phyloP scores from a whole-genome alignment of 345 rosid genomes.

The Mangifera indica region DNA sequence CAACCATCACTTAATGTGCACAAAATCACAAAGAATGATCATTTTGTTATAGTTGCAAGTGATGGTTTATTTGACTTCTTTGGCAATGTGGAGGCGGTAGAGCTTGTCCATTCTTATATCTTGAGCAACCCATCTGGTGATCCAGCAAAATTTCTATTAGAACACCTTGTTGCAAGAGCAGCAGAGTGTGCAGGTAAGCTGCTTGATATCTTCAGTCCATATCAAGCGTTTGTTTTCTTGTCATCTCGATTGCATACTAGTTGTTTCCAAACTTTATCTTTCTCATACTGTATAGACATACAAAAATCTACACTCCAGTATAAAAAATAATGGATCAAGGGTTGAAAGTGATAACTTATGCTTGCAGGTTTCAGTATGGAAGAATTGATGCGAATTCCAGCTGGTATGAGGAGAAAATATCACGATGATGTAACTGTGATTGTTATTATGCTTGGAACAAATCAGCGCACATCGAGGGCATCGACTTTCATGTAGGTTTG shows the following conservation, averaged over 20 bases:
- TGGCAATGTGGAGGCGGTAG: constrained; percentile 78
- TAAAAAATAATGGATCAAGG: no score
- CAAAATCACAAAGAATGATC: constrained; percentile 65
- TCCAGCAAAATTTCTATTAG: constrained; percentile 87
- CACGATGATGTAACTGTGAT: constrained; percentile 94
- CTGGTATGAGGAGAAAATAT: constrained; percentile 90
- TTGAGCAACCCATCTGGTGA: constrained; percentile 65
- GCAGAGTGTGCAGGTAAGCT: constrained; percentile 83
- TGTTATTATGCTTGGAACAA: constrained; percentile 76
- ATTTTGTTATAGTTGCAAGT: constrained; percentile 86
- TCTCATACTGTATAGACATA: neutral
- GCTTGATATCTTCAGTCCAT: neutral
- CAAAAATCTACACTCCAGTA: neutral
- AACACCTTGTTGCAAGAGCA: constrained; percentile 77
- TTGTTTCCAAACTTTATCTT: constrained; percentile 1
- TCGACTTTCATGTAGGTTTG: constrained; percentile 53
- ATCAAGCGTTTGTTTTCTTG: neutral
- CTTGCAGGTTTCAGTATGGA: constrained; percentile 76
- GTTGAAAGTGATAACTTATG: neutral
- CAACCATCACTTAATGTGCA: constrained; percentile 77
- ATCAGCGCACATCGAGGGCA: constrained; percentile 84
- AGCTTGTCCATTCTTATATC: constrained; percentile 60
- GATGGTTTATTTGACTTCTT: constrained; percentile 95
- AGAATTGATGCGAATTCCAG: constrained; percentile 83
- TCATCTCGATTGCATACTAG: neutral